phyloP scores from a whole-genome alignment of 768 basidiomycete genomes.

The Nidularia pulvinata region DNA sequence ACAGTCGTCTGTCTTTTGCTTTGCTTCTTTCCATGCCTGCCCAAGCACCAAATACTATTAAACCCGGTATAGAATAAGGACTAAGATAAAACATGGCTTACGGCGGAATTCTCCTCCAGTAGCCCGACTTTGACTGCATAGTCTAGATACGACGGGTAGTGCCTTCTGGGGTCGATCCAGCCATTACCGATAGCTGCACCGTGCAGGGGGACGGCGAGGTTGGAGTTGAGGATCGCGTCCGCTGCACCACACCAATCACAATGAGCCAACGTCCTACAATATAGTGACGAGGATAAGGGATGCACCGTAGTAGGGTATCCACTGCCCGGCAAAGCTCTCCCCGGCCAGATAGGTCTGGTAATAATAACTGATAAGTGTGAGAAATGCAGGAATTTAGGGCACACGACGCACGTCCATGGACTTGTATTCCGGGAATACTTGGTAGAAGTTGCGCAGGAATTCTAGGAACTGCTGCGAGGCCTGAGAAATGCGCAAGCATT shows the following conservation, averaged over 20 bases:
- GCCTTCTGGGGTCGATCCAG: slow-evolving; percentile 90
- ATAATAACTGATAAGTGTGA: no score
- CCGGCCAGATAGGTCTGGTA: slow-evolving; percentile 93
- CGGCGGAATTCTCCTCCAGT: slow-evolving; percentile 70
- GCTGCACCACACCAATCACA: slow-evolving; percentile 53
- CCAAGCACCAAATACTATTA: not conserved
- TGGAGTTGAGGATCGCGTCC: slow-evolving; percentile 68
- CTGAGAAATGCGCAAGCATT: slow-evolving; percentile 33
- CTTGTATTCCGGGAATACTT: slow-evolving; percentile 87
- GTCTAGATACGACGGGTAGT: slow-evolving; percentile 91
- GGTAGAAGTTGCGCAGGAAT: slow-evolving; percentile 88
- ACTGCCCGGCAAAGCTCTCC: slow-evolving; percentile 97
- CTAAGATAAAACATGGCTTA: slow-evolving; percentile 33
- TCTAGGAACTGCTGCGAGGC: slow-evolving; percentile 77
- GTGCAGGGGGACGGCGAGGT: slow-evolving; percentile 59
- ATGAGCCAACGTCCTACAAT: not conserved
- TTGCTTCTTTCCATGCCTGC: slow-evolving; percentile 57
- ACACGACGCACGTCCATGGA: slow-evolving; percentile 70
- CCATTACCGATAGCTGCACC: slow-evolving; percentile 96
- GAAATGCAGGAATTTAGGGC: no score
- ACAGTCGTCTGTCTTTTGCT: slow-evolving; percentile 4
- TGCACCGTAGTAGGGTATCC: slow-evolving; percentile 97
- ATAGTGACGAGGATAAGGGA: slow-evolving; percentile 35
- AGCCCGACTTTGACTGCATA: slow-evolving; percentile 81
- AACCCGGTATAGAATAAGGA: no score